A percentile compares a stretch with the other conserved stretches of the same genome.
Conservation (phyloP, 345 rosid genomes). For the Brassica juncea region DNA sequence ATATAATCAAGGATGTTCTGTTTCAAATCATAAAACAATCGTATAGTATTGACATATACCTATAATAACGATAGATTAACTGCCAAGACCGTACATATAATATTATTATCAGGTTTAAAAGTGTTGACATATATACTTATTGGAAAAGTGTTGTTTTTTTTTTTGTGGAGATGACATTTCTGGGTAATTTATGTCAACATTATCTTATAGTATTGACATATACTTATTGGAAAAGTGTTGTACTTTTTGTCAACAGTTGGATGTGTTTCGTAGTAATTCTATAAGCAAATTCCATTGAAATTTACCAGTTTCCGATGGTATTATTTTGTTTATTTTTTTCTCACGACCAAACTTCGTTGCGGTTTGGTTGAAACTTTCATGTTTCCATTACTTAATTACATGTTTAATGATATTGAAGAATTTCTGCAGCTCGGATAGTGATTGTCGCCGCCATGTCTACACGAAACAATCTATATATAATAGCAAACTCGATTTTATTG, state of each 20-base stretch:
- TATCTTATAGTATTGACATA: too few species aligned
- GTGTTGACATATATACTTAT: background rate
- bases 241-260: background rate
- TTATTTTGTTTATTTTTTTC: background rate
- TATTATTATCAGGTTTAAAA: too few species aligned
- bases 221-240: background rate
- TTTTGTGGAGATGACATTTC: background rate
- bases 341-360: background rate
- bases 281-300: background rate
- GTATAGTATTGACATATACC: background rate
- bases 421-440: background rate
- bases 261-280: conserved; percentile 4
- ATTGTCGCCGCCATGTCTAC: background rate
- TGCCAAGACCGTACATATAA: background rate
- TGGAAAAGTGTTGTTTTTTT: background rate
- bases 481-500: background rate
- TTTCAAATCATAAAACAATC: background rate
- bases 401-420: background rate
- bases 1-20: background rate
- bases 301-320: background rate
- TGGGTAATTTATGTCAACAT: too few species aligned
- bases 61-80: conserved; percentile 6
- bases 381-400: background rate
- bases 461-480: background rate
- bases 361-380: background rate